phyloP scores from a whole-genome alignment of 441 rosid species.

The Kokia cookei region DNA sequence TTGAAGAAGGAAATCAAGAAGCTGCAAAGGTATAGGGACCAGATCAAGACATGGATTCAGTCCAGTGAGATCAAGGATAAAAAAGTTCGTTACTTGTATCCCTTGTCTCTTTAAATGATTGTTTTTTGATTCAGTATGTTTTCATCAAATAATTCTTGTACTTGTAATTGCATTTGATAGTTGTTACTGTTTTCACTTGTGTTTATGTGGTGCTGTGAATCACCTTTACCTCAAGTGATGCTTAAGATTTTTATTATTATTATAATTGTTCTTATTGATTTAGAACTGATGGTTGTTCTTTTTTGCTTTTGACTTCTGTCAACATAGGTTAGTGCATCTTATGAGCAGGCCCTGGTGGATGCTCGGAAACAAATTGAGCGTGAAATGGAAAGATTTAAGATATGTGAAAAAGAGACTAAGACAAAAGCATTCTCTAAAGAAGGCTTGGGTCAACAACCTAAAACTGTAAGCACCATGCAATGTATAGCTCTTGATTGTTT shows the following conservation, averaged over 20 bases:
- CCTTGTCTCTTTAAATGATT: slow-evolving; percentile 2
- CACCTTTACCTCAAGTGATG: too few species aligned
- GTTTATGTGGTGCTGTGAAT: background rate
- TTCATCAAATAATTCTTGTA: background rate
- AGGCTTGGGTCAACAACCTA: slow-evolving; percentile 61
- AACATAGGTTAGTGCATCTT: slow-evolving; percentile 94
- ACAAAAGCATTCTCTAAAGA: slow-evolving; percentile 99
- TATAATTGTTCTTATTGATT: background rate
- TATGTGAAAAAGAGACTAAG: slow-evolving; percentile 99
- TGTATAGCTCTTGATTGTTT: background rate
- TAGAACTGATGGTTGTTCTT: slow-evolving; percentile 19
- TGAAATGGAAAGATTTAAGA: slow-evolving; percentile 99
- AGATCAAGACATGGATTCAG: slow-evolving; percentile 99
- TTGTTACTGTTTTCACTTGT: background rate
- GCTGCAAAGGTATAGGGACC: slow-evolving; percentile 98
- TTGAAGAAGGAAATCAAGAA: slow-evolving; percentile 99
- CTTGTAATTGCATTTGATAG: background rate
- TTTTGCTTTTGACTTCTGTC: slow-evolving; percentile 14
- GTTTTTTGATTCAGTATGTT: background rate
- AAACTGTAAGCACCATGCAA: slow-evolving; percentile 7
- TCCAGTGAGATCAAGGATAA: slow-evolving; percentile 99
- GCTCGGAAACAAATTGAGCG: slow-evolving; percentile 84
- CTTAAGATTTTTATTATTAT: background rate
- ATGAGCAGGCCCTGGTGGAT: slow-evolving; percentile 88
- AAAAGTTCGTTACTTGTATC: slow-evolving; percentile 45